Conservation (phyloP, 2,329 filamentous ascomycete genomes). For the Pseudogymnoascus sp. region DNA sequence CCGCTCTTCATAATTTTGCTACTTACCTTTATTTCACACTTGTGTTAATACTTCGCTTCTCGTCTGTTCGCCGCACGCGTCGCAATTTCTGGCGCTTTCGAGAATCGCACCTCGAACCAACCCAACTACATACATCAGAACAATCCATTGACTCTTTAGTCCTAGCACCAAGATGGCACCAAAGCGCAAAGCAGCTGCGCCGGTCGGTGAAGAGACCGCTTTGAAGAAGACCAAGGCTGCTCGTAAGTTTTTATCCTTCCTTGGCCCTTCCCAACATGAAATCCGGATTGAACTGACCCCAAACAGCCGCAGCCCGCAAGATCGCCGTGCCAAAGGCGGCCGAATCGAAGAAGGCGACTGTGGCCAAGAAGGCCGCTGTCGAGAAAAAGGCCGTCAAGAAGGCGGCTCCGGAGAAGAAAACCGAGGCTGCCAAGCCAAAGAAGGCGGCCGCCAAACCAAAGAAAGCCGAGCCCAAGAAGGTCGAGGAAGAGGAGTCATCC, state of each 20-base stretch:
- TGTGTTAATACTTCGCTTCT: constrained; percentile 3
- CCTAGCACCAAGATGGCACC: constrained; percentile 4
- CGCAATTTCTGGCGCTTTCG: constrained; percentile 2
- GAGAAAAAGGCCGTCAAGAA: constrained; percentile 22
- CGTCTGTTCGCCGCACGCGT: not conserved
- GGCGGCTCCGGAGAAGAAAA: constrained; percentile 23
- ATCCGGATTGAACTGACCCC: not conserved
- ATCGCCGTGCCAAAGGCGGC: constrained; percentile 12
- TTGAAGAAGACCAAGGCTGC: not conserved
- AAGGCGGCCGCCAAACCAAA: constrained; percentile 14
- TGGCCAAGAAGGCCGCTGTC: constrained; percentile 19
- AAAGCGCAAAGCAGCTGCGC: not conserved
- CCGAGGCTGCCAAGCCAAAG: constrained; percentile 16
- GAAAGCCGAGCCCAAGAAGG: constrained; percentile 17
- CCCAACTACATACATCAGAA: constrained; percentile 5
- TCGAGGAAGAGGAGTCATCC: constrained; percentile 3
- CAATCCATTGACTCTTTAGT: constrained; percentile 6
- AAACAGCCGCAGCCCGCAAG: not conserved
- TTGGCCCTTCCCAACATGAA: not conserved
- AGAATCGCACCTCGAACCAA: not conserved
- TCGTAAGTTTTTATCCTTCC: constrained; percentile 2
- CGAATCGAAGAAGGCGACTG: constrained; percentile 19
- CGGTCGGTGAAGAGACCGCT: not conserved
- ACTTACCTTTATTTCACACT: not conserved
- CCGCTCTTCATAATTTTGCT: not conserved